A percentile compares a stretch with the other conserved stretches of the same genome.
phyloP scores from a whole-genome alignment of 305 asterid genomes.

The Plantago lanceolata region DNA sequence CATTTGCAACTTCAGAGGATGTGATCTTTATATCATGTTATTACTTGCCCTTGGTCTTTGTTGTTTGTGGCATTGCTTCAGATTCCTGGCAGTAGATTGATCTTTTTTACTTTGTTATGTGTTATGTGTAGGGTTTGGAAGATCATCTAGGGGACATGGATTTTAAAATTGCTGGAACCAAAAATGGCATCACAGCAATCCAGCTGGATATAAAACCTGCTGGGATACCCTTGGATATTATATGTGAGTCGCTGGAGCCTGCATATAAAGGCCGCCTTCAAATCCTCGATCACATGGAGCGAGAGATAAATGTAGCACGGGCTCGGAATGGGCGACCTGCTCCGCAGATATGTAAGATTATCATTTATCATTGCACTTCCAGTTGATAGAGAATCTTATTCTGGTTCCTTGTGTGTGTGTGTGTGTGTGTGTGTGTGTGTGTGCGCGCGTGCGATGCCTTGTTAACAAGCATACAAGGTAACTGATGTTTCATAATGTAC shows the following conservation, averaged over 20 bases:
- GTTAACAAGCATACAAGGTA: constrained; percentile 5
- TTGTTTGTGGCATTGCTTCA: not conserved
- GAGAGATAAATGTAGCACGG: constrained; percentile 75
- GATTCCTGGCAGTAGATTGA: not conserved
- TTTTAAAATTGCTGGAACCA: constrained; percentile 95
- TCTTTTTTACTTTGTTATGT: constrained; percentile 2
- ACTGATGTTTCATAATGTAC: constrained; percentile 11
- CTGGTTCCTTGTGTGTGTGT: not conserved
- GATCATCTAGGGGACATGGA: constrained; percentile 99
- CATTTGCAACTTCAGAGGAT: constrained; percentile 2
- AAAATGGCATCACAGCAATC: constrained; percentile 83
- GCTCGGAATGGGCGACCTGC: constrained; percentile 63
- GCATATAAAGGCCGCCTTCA: constrained; percentile 78
- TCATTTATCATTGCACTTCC: constrained; percentile 5
- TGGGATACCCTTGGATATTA: constrained; percentile 86
- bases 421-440: not conserved
- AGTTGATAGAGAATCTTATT: constrained; percentile 2
- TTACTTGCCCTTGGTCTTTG: not conserved
- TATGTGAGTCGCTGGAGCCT: constrained; percentile 74
- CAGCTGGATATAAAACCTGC: constrained; percentile 98
- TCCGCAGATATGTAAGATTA: constrained; percentile 62
- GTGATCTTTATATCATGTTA: not conserved
- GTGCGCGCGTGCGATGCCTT: not conserved
- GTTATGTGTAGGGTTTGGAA: constrained; percentile 72
- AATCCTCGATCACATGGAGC: constrained; percentile 89